Conservation (phyloP, 2,329 filamentous ascomycete species). For the Calonectria leucothoes region DNA sequence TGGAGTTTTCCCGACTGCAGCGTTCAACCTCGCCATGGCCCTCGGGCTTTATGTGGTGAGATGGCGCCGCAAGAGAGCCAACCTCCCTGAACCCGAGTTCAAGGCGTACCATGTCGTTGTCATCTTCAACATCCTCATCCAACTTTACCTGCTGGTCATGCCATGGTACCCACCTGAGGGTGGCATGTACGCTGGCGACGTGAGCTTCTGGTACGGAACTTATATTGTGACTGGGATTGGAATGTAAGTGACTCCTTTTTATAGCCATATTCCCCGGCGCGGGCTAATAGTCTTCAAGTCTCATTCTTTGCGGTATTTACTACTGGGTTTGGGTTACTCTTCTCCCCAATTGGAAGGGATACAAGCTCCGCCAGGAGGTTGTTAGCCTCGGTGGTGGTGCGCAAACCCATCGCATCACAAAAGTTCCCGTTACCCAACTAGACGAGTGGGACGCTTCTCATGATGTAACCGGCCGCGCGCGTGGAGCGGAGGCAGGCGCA, state of each 20-base stretch:
- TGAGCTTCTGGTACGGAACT: slow-evolving; percentile 74
- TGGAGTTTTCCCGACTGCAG: slow-evolving; percentile 12
- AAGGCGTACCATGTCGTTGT: slow-evolving; percentile 13
- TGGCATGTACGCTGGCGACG: slow-evolving; percentile 68
- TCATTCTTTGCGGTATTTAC: slow-evolving; percentile 14
- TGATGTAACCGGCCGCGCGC: slow-evolving; percentile 12
- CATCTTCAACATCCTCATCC: slow-evolving; percentile 20
- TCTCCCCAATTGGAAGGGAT: slow-evolving; percentile 12
- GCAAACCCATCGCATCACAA: slow-evolving; percentile 6
- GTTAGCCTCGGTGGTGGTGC: slow-evolving; percentile 8
- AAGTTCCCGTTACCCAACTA: neutral
- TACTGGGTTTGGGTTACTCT: slow-evolving; percentile 13
- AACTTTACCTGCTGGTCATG: slow-evolving; percentile 68
- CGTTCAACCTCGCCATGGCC: slow-evolving; percentile 14
- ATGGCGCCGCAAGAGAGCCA: slow-evolving; percentile 17
- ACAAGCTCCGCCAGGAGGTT: slow-evolving; percentile 11
- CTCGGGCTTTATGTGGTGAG: slow-evolving; percentile 16
- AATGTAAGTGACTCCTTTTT: neutral
- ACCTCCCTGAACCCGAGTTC: slow-evolving; percentile 17
- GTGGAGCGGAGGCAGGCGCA: neutral
- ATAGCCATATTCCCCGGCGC: no score
- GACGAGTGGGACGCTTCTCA: slow-evolving; percentile 14
- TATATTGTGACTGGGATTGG: slow-evolving; percentile 14
- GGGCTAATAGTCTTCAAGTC: neutral
- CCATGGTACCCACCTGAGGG: slow-evolving; percentile 74